phyloP scores from a whole-genome alignment of 345 rosid genomes.

The Brassica carinata region DNA sequence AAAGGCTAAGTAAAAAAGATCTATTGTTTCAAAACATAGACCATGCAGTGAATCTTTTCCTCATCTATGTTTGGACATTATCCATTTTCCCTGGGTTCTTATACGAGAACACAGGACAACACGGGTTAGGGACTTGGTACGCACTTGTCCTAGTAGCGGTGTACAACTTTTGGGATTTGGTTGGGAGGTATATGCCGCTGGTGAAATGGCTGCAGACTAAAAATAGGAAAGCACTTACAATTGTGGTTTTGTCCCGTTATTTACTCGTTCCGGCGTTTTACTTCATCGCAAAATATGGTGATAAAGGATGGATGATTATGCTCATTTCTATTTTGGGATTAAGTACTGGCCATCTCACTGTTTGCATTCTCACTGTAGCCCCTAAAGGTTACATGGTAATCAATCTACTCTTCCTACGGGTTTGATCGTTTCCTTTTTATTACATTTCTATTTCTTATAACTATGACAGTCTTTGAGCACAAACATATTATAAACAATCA shows the following conservation, averaged over 20 bases:
- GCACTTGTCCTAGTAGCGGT: constrained; percentile 45
- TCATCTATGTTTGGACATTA: not conserved
- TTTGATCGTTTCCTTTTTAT: not conserved
- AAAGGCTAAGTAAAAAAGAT: constrained; percentile 55
- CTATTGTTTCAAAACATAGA: not conserved
- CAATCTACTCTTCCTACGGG: not conserved
- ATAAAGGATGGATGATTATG: constrained; percentile 52
- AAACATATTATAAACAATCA: not conserved
- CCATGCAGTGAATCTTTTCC: not conserved
- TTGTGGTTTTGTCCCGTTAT: constrained; percentile 57
- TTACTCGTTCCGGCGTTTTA: constrained; percentile 78
- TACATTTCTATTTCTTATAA: not conserved
- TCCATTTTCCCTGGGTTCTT: constrained; percentile 22
- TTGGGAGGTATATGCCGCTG: constrained; percentile 67
- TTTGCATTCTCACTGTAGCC: constrained; percentile 61
- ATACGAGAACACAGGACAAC: not conserved
- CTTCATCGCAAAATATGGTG: constrained; percentile 83
- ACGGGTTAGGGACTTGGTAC: not conserved
- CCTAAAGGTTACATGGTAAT: constrained; percentile 56
- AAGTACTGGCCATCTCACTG: constrained; percentile 80
- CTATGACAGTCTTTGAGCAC: not conserved
- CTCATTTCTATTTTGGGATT: constrained; percentile 61
- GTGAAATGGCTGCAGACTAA: constrained; percentile 58
- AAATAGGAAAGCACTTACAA: constrained; percentile 66
- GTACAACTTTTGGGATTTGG: constrained; percentile 73